phyloP scores from a whole-genome alignment of 495 filamentous ascomycete genomes.

The Penicillium manginii region DNA sequence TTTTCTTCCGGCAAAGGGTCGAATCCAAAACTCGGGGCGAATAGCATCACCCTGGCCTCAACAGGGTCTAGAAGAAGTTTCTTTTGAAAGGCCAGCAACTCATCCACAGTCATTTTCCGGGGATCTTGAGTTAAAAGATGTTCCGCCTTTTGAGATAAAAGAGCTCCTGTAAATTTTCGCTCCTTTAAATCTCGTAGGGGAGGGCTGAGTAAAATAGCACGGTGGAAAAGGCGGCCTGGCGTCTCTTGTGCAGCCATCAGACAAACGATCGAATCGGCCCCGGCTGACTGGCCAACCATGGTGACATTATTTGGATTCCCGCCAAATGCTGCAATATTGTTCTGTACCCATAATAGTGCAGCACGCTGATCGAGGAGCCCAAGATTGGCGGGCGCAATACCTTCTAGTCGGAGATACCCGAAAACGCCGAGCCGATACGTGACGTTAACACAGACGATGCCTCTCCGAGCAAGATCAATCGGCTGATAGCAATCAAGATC shows the following conservation, averaged over 20 bases:
- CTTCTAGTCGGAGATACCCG: slow-evolving; percentile 48
- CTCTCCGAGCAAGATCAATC: slow-evolving; percentile 8
- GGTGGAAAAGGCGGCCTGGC: slow-evolving; percentile 11
- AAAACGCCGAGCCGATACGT: slow-evolving; percentile 18
- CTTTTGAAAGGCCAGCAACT: slow-evolving; percentile 11
- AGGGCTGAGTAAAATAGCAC: slow-evolving; percentile 17
- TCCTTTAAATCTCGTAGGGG: slow-evolving; percentile 15
- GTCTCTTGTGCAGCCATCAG: slow-evolving; percentile 10
- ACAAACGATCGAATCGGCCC: slow-evolving; percentile 28
- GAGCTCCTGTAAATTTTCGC: slow-evolving; percentile 2
- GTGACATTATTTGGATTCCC: slow-evolving; percentile 50
- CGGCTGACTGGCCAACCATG: slow-evolving; percentile 52
- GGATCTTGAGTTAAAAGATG: slow-evolving; percentile 11
- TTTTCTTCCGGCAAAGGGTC: slow-evolving; percentile 5
- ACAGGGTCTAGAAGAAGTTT: slow-evolving; percentile 10
- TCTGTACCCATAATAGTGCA: slow-evolving; percentile 51
- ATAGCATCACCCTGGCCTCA: slow-evolving; percentile 13
- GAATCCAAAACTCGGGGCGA: slow-evolving; percentile 14
- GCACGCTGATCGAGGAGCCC: slow-evolving; percentile 44
- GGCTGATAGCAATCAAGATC: slow-evolving; percentile 18
- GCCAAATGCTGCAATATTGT: slow-evolving; percentile 49
- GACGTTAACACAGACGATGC: slow-evolving; percentile 14
- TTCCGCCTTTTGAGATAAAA: slow-evolving; percentile 10
- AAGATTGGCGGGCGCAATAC: slow-evolving; percentile 39
- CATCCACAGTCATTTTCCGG: slow-evolving; percentile 8